These are phyloP conservation scores for Rosa chinensis DNA, from an alignment of 306 rosid species.

Conservation along the genomic window DNA sequence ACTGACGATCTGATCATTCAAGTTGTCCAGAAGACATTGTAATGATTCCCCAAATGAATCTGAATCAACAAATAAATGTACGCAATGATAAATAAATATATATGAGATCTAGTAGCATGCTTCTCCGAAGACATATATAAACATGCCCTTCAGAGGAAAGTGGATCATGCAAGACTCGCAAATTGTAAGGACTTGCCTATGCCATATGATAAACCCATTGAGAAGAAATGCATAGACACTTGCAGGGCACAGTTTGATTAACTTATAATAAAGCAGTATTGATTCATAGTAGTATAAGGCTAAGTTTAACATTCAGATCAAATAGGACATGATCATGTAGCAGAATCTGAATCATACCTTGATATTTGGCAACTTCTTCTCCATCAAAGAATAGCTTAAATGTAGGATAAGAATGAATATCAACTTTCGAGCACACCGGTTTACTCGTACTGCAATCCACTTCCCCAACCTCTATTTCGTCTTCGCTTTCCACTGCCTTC, in stretches of 20 bases:
- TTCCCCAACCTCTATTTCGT: slow-evolving; percentile 91
- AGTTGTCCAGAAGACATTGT: neutral
- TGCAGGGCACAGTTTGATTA: too few species aligned
- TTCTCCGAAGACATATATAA: neutral
- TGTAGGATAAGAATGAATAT: slow-evolving; percentile 95
- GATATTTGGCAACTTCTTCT: slow-evolving; percentile 76
- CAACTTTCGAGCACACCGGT: slow-evolving; percentile 71
- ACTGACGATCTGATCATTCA: neutral
- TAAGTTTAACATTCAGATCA: neutral
- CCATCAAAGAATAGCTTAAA: slow-evolving; percentile 89
- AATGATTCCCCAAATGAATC: neutral
- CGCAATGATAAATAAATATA: neutral
- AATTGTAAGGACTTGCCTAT: neutral
- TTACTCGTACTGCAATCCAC: slow-evolving; percentile 77
- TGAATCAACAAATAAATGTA: neutral
- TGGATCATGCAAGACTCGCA: neutral
- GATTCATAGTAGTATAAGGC: neutral
- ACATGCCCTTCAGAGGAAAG: neutral
- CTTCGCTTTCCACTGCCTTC: slow-evolving; percentile 75
- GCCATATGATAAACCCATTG: neutral
- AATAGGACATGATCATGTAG: neutral
- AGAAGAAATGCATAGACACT: neutral
- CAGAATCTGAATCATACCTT: slow-evolving; percentile 42
- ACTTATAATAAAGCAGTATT: neutral
- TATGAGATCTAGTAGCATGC: neutral